These are phyloP conservation scores for Termitomyces sp. DNA, from an alignment of 768 basidiomycete genomes.

Conservation along the genomic window DNA sequence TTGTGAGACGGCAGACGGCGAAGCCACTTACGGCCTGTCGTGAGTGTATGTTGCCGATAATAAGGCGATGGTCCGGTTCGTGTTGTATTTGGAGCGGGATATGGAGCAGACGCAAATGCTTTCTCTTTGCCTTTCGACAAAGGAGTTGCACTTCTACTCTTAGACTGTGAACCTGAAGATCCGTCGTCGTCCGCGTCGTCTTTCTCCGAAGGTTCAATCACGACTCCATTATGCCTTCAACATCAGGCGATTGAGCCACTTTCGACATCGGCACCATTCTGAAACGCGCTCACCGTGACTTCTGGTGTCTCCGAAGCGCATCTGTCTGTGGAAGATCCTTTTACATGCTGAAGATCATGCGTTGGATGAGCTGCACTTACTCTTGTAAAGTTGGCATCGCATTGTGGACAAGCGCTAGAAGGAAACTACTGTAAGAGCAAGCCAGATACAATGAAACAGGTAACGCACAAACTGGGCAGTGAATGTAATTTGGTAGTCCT, in stretches of 20 bases:
- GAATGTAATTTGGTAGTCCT: slow-evolving; percentile 76
- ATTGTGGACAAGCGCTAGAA: slow-evolving; percentile 68
- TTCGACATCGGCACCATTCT: background rate
- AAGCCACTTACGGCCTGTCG: slow-evolving; percentile 33
- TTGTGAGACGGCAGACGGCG: background rate
- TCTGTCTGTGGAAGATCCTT: slow-evolving; percentile 51
- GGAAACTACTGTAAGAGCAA: slow-evolving; percentile 6
- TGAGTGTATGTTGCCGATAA: slow-evolving; percentile 59
- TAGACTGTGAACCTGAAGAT: slow-evolving; percentile 36
- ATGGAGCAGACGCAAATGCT: slow-evolving; percentile 20
- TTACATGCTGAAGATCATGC: slow-evolving; percentile 8
- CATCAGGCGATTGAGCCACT: background rate
- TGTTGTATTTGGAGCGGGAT: slow-evolving; percentile 23
- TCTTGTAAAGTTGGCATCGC: slow-evolving; percentile 75
- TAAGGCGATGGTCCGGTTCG: slow-evolving; percentile 47
- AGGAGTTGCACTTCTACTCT: slow-evolving; percentile 49
- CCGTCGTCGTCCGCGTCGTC: slow-evolving; percentile 27
- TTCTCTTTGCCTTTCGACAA: slow-evolving; percentile 37
- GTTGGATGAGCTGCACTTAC: slow-evolving; percentile 35
- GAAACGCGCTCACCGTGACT: slow-evolving; percentile 50
- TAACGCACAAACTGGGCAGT: slow-evolving; percentile 63
- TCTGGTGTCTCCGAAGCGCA: slow-evolving; percentile 74
- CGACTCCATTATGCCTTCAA: slow-evolving; percentile 60
- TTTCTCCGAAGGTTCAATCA: slow-evolving; percentile 46
- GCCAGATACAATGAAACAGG: slow-evolving; percentile 2